Evolutionary conservation across 257 asterid species (phyloP), one percentile per base, ranked within the genome.

Genomic region (Thymus mandschuricus): DNA sequence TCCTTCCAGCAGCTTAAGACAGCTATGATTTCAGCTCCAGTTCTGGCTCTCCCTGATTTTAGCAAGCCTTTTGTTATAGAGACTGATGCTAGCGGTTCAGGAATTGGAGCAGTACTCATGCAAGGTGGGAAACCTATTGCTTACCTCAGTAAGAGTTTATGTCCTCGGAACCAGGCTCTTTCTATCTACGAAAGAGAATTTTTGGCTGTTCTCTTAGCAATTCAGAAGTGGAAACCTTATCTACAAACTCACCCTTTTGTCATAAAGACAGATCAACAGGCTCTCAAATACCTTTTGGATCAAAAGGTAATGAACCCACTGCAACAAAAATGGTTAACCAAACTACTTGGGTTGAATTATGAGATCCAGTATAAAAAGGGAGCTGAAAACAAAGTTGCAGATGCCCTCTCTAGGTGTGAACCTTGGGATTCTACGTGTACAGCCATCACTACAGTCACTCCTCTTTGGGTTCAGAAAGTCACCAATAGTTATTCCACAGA

Each of bases 261-360:
- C 6, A 63, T 63, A 10, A 41, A 11, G 1, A 63, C 38, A 0
- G 41, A 64, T 27, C 69, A 64, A 10, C 69, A 44, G 9, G 5
- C 41, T 1, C 28, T 43, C 1, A 28, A 27, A 3, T 27, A 43
- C 10, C 4, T 64, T 0, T 27, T 64, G 6, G 68, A 63, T 2
- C 68, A 64, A 12, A 60, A 35, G 46, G 0, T 60, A 3, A n/a
- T 60, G 31, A 62, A 28, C 1, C 50, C 35, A 13, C 1, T 62
- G 3, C 68, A 62, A 62, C 68, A 62, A 38, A 61, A 41, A 21
- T 62, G 68, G 68, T 28, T 62, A 8, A 0, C 34, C 8, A 41
- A 35, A 21, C 66, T 60, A 12, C 11, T 34, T 1, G 66, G 66
- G 30, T 60, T 34, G 10, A 30, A 62, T 40, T 40, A 62, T 40